phyloP scores from a whole-genome alignment of 2,329 filamentous ascomycete species.

The Thelonectria olida region DNA sequence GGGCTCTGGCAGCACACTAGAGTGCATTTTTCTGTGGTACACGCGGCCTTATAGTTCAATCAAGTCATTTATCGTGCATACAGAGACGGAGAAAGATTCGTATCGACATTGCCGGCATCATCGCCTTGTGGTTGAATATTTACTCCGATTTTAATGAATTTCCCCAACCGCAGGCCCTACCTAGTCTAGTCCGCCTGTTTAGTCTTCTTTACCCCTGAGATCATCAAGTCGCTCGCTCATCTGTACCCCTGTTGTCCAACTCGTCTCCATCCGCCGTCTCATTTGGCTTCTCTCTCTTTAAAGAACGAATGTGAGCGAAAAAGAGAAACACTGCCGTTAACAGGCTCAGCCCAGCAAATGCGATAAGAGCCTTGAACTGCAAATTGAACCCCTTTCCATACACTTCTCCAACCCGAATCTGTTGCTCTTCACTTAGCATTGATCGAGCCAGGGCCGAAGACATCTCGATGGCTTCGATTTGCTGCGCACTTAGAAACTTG shows the following conservation, averaged over 20 bases:
- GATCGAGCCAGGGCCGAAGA: not conserved
- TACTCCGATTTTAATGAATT: too few species aligned
- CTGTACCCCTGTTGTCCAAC: not conserved
- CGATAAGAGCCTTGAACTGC: slow-evolving; percentile 5
- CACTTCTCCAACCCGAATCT: slow-evolving; percentile 1
- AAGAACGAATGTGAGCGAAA: not conserved
- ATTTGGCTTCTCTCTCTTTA: not conserved
- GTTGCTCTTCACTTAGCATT: slow-evolving; percentile 6
- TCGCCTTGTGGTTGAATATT: too few species aligned
- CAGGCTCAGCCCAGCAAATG: slow-evolving; percentile 9
- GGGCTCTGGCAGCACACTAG: slow-evolving; percentile 8
- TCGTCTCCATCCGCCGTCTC: not conserved
- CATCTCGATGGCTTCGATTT: not conserved
- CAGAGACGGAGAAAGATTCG: too few species aligned
- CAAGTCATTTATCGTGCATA: too few species aligned
- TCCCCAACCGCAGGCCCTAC: too few species aligned
- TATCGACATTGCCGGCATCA: too few species aligned
- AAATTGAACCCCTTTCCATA: slow-evolving; percentile 7
- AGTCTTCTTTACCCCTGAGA: too few species aligned
- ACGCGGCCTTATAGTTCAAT: too few species aligned
- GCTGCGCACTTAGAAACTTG: not conserved
- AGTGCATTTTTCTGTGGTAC: too few species aligned
- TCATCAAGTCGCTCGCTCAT: not conserved
- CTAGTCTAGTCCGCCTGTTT: too few species aligned
- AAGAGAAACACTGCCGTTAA: not conserved